A percentile compares a stretch with the other conserved stretches of the same genome.
phyloP scores from a whole-genome alignment of 768 basidiomycete species.

The Rhodotorula toruloides region DNA sequence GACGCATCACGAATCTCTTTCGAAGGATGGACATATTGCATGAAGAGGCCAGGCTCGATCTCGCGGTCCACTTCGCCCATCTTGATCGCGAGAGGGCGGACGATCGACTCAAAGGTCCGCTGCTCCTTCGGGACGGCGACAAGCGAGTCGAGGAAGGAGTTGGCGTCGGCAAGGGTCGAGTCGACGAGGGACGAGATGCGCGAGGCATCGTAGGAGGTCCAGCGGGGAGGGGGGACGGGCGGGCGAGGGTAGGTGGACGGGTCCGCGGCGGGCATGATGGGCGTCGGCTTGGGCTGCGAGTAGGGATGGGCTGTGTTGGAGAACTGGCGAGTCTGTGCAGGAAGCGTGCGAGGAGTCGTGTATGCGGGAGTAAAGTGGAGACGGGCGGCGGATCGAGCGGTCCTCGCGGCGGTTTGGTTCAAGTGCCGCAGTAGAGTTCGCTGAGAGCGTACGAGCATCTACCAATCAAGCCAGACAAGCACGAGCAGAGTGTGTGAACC shows the following conservation, averaged over 20 bases:
- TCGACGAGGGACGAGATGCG: neutral
- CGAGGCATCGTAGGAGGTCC: slow-evolving; percentile 7
- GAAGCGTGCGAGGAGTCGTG: neutral
- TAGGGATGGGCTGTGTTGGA: neutral
- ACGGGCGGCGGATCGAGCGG: neutral
- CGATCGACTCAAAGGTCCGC: slow-evolving; percentile 40
- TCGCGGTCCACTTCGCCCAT: slow-evolving; percentile 18
- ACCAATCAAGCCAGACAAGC: neutral
- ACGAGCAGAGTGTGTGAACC: neutral
- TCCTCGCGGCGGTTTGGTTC: neutral
- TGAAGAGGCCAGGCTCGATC: slow-evolving; percentile 55
- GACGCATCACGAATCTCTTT: slow-evolving; percentile 77
- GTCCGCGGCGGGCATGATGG: neutral
- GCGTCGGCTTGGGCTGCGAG: neutral
- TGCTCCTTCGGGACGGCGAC: slow-evolving; percentile 24
- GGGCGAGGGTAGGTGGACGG: slow-evolving; percentile 8
- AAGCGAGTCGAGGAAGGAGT: slow-evolving; percentile 21
- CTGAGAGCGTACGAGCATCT: neutral
- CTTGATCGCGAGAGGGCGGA: slow-evolving; percentile 25
- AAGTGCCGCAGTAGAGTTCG: neutral
- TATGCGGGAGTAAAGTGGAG: neutral
- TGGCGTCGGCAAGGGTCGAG: slow-evolving; percentile 1
- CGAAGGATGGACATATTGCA: slow-evolving; percentile 70
- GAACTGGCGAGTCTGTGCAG: neutral
- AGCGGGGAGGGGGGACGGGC: slow-evolving; percentile 18